Evolutionary conservation across 106 monocot genomes (phyloP).

Genomic region (Alisma plantagoaquatica): DNA sequence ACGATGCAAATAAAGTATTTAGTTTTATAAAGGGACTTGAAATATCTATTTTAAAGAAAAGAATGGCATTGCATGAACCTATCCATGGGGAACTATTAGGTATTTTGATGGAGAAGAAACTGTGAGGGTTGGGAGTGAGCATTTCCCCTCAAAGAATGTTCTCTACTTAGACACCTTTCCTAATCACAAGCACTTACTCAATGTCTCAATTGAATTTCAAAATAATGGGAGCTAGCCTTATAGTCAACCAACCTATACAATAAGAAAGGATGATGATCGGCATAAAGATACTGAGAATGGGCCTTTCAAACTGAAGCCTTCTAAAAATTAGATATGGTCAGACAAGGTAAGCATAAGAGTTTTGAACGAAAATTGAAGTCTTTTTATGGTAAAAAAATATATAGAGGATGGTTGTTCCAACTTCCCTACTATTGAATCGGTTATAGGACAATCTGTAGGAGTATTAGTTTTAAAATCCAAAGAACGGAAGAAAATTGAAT

Average conservation of each 20-base stretch:
- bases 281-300: conserved; percentile 17
- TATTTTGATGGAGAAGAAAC: no score
- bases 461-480: neutral
- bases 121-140: no score
- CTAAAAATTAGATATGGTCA: neutral
- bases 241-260: conserved; percentile 11
- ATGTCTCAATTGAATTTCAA: neutral
- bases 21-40: no score
- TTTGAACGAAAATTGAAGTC: neutral
- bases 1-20: no score
- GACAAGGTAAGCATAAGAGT: neutral
- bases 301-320: conserved; percentile 6
- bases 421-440: neutral
- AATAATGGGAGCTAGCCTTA: conserved; percentile 12
- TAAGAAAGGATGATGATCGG: conserved; percentile 16
- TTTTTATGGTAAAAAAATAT: neutral
- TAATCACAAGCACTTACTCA: no score
- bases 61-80: no score
- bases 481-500: conserved; percentile 37
- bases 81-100: no score
- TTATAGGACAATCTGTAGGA: neutral
- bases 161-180: no score
- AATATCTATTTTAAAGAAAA: no score
- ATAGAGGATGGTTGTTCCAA: neutral
- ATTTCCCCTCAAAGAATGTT: no score